These are phyloP conservation scores for Echinochloa phyllopogon DNA, from an alignment of 176 grass and related monocot species.

Conservation along the genomic window DNA sequence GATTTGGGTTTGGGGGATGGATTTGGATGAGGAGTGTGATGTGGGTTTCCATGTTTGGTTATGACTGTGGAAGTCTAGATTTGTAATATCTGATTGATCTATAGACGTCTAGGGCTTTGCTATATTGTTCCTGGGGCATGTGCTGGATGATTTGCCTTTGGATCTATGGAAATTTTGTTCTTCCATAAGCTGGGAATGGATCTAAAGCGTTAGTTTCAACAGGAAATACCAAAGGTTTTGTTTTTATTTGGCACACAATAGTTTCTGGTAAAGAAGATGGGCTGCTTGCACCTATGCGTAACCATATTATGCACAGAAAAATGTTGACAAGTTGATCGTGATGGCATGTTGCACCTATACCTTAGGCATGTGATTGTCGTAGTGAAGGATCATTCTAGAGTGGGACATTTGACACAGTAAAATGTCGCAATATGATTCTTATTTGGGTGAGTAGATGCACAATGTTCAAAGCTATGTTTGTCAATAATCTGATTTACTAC, in stretches of 20 bases:
- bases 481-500: constrained; percentile 5
- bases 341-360: constrained; percentile 8
- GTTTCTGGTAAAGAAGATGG: neutral
- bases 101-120: neutral
- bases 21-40: constrained; percentile 7
- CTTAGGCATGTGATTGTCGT: constrained; percentile 11
- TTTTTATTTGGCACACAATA: neutral
- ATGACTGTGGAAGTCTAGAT: constrained; percentile 2
- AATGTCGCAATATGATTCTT: neutral
- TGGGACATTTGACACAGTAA: neutral
- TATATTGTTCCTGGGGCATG: neutral
- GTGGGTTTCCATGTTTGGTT: neutral
- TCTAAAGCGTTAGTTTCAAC: neutral
- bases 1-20: constrained; percentile 21
- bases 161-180: constrained; percentile 22
- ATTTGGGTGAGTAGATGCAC: neutral
- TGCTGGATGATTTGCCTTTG: neutral
- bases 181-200: neutral
- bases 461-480: neutral
- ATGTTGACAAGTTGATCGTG: neutral
- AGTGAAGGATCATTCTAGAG: neutral
- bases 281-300: neutral
- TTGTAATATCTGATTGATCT: constrained; percentile 28
- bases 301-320: neutral
- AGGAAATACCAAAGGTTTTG: neutral